phyloP scores from a whole-genome alignment of 1,284 basidiomycete species.

The Dichomitus squalens region DNA sequence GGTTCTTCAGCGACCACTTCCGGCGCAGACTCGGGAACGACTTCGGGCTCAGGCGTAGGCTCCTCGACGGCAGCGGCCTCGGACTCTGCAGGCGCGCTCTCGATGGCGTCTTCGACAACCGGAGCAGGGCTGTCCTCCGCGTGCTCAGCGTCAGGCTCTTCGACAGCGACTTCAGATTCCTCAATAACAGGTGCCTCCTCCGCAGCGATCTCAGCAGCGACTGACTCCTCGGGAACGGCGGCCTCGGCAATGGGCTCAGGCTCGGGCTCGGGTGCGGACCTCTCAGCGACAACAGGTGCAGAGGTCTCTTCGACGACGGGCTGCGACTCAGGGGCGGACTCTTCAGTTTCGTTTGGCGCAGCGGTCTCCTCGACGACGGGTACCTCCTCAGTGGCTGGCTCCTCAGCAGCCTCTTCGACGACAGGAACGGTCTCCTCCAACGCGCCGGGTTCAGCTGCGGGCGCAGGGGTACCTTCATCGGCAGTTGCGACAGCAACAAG shows the following conservation, averaged over 20 bases:
- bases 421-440: slow-evolving; percentile 2
- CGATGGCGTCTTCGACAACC: not conserved
- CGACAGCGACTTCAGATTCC: not conserved
- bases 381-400: slow-evolving; percentile 1
- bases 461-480: slow-evolving; percentile 1
- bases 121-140: not conserved
- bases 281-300: not conserved
- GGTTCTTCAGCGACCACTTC: not conserved
- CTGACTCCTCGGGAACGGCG: not conserved
- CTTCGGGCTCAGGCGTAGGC: not conserved
- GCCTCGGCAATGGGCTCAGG: not conserved
- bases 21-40: not conserved
- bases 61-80: not conserved
- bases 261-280: not conserved
- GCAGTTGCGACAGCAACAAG: not conserved
- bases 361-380: not conserved
- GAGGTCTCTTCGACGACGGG: not conserved
- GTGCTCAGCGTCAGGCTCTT: no score
- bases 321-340: not conserved
- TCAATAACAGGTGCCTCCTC: not conserved
- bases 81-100: not conserved
- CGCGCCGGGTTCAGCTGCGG: not conserved
- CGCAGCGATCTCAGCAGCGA: not conserved
- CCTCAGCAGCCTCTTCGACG: not conserved
- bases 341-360: not conserved